Evolutionary conservation across 352 stramenopile genomes (phyloP), one percentile per base, ranked within the genome.

Genomic region (Phytophthora chlamydospora): DNA sequence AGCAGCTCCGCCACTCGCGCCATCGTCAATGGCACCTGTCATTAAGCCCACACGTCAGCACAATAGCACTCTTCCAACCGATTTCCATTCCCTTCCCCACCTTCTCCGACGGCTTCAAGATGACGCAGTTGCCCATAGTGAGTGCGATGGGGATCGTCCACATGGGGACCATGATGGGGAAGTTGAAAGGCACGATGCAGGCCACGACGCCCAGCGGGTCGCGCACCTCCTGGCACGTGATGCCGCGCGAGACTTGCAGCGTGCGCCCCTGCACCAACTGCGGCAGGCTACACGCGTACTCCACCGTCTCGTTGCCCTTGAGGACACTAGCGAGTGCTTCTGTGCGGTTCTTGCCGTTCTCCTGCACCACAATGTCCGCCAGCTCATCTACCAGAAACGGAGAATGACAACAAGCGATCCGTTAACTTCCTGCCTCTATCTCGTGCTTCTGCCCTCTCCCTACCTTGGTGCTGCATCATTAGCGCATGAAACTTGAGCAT

Each of bases 101-200:
- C 74, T 99, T 99, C 70, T 99, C 97, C 9, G 87, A 98, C 2
- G 97, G 97, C 75, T 99, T 99, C 40, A 99, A 68, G 52, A 99
- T 97, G 38, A 99, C 87, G 57, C 89, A 98, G 77, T 99, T 99
- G 32, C 97, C 97, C 54, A 97, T 88, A 0, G 96, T 97, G 17
- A 99, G 73, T 6, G 97, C 96, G 62, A 99, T 99, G 6, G 97
- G 97, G 14, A 98, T 75, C 0, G 97, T 99, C 97, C 97, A 99
- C 85, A 98, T 97, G 11, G 96, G 95, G 6, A 99, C 94, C 91
- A 99, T 99, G 63, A 98, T 94, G 7, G 97, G 97, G 61, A 99
- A 99, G 73, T 98, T 98, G 66, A 99, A 99, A 1, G 97, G 97
- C 24, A 98, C 91, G 65, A 99, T 93, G 46, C 75, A 96, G 0